Evolutionary conservation across 495 filamentous ascomycete species (phyloP).

Genomic region (Neurospora terricola): DNA sequence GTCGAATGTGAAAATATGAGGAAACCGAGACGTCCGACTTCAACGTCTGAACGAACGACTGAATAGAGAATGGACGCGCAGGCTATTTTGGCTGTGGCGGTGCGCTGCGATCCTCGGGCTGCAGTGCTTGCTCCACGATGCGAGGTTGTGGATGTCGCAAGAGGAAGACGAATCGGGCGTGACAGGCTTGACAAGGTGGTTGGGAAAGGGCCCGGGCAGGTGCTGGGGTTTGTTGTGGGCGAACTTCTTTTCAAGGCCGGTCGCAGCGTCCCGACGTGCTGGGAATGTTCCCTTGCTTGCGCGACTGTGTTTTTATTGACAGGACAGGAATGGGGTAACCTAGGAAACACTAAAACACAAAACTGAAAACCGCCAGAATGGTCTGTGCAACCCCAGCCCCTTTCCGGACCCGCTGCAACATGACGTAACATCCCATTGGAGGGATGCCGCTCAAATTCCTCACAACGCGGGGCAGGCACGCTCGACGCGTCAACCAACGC

Average conservation of each 20-base stretch:
- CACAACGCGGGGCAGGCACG: not conserved
- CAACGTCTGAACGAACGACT: not conserved
- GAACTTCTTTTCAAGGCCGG: not conserved
- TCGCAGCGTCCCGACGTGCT: not conserved
- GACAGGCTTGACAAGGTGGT: not conserved
- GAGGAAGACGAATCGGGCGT: not conserved
- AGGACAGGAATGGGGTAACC: not conserved
- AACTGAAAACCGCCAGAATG: not conserved
- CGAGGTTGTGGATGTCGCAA: not conserved
- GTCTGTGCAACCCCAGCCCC: not conserved
- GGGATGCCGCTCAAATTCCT: not conserved
- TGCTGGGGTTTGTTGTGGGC: not conserved
- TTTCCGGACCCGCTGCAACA: not conserved
- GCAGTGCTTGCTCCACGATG: not conserved
- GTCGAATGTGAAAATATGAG: not conserved
- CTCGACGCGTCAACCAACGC: not conserved
- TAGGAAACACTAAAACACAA: not conserved
- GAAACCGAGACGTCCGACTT: not conserved
- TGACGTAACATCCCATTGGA: not conserved
- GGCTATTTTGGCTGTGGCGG: not conserved
- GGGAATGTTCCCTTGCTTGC: not conserved
- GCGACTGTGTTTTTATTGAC: not conserved
- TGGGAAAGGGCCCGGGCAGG: not conserved
- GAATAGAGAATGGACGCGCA: not conserved
- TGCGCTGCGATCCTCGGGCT: not conserved